Conservation (phyloP, 441 rosid species). For the Bruguiera hainesii region DNA sequence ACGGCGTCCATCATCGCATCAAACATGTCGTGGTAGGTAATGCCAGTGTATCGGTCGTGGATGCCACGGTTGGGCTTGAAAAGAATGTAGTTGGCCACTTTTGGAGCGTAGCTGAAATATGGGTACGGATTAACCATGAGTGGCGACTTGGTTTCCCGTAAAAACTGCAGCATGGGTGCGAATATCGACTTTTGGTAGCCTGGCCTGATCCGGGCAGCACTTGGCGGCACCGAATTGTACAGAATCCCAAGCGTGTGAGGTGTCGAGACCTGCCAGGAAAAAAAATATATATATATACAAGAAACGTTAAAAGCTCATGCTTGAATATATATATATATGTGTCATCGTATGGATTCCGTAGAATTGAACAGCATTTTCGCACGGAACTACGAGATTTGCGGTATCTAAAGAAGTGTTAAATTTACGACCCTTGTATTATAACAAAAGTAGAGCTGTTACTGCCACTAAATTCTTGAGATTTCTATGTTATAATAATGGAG, state of each 20-base stretch:
- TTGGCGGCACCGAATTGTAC: conserved; percentile 54
- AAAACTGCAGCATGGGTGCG: conserved; percentile 59
- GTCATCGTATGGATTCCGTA: too few species aligned
- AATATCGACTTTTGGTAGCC: conserved; percentile 50
- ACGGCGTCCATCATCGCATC: conserved; percentile 76
- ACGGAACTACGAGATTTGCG: too few species aligned
- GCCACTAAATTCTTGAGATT: too few species aligned
- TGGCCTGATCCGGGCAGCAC: conserved; percentile 47
- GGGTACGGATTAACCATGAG: conserved; percentile 85
- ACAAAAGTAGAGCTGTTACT: too few species aligned
- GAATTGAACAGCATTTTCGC: too few species aligned
- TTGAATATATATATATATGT: too few species aligned
- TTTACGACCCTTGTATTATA: too few species aligned
- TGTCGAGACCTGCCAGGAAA: conserved; percentile 50
- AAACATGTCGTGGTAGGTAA: conserved; percentile 68
- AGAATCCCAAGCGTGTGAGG: conserved; percentile 70
- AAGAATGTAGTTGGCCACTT: conserved; percentile 48
- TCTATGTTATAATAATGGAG: too few species aligned
- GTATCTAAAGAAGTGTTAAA: too few species aligned
- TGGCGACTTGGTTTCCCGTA: conserved; percentile 56
- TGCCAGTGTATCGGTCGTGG: conserved; percentile 41
- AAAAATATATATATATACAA: neutral
- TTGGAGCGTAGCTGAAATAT: conserved; percentile 52
- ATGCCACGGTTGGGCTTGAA: conserved; percentile 54
- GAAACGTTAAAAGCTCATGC: neutral